These are phyloP conservation scores for Phaeosphaeriaceae sp. DNA, from an alignment of 2,329 filamentous ascomycete genomes.

Conservation along the genomic window DNA sequence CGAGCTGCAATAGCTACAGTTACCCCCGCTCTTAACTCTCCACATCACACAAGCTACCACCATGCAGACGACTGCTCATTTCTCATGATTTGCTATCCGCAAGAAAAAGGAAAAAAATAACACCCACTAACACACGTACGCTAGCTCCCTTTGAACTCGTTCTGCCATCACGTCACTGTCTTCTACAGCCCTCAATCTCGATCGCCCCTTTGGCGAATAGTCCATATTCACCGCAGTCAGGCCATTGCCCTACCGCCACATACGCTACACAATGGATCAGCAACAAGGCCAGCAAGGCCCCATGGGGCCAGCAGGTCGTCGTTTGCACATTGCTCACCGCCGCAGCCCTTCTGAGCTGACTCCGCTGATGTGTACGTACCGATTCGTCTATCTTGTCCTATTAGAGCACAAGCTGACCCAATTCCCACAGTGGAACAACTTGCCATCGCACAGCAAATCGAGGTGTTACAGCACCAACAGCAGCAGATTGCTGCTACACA, in stretches of 20 bases:
- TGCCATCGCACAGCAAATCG: slow-evolving; percentile 97
- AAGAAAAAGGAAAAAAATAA: no score
- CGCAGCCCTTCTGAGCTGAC: slow-evolving; percentile 97
- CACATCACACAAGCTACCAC: slow-evolving; percentile 15
- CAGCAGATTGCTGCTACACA: slow-evolving; percentile 96
- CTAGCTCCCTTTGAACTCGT: slow-evolving; percentile 33
- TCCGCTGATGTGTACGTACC: slow-evolving; percentile 92
- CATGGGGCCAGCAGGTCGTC: slow-evolving; percentile 78
- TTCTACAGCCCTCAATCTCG: slow-evolving; percentile 30
- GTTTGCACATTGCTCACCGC: slow-evolving; percentile 95
- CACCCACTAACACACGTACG: slow-evolving; percentile 24
- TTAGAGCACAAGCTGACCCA: slow-evolving; percentile 29
- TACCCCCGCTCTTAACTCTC: slow-evolving; percentile 9
- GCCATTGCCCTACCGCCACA: slow-evolving; percentile 27
- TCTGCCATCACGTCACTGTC: slow-evolving; percentile 13
- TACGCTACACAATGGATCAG: slow-evolving; percentile 52
- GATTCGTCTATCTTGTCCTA: slow-evolving; percentile 4
- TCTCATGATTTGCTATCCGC: neutral
- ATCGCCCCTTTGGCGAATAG: slow-evolving; percentile 32
- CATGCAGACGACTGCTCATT: slow-evolving; percentile 15
- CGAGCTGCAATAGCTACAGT: slow-evolving; percentile 14
- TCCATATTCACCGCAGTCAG: no score
- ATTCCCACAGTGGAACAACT: slow-evolving; percentile 83
- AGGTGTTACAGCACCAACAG: slow-evolving; percentile 95
- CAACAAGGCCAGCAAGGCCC: slow-evolving; percentile 61